These are phyloP conservation scores for Daedalea quercina DNA, from an alignment of 768 basidiomycete species.

Conservation along the genomic window DNA sequence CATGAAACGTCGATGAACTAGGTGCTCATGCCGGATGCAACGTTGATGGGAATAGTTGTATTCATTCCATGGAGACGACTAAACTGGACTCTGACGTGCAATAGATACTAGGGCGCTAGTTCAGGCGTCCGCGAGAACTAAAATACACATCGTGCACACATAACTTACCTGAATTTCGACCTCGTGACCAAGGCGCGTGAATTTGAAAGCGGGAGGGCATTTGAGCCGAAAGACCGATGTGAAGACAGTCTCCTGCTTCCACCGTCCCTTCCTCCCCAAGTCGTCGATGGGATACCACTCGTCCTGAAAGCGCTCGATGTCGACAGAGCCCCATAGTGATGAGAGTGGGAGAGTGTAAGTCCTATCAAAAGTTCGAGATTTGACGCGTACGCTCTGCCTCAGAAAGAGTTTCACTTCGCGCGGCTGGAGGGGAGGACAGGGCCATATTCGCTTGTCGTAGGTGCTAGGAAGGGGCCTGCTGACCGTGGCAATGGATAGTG, in stretches of 20 bases:
- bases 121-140: neutral
- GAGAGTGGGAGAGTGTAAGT: neutral
- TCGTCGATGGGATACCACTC: conserved; percentile 4
- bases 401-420: conserved; percentile 12
- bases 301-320: conserved; percentile 12
- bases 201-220: conserved; percentile 1
- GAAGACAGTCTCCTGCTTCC: conserved; percentile 1
- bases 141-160: neutral
- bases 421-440: conserved; percentile 9
- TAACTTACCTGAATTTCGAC: neutral
- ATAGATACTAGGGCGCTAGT: neutral
- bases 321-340: conserved; percentile 7
- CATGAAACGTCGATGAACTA: no score
- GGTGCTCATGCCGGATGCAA: neutral
- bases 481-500: conserved; percentile 12
- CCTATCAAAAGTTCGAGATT: neutral
- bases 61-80: neutral
- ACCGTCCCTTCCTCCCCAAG: neutral
- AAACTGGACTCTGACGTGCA: neutral
- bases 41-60: neutral
- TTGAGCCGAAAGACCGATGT: neutral
- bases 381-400: conserved; percentile 7
- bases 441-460: conserved; percentile 13
- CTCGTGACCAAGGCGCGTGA: neutral
- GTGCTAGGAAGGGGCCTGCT: conserved; percentile 12